These are phyloP conservation scores for Pisolithus marmoratus DNA, from an alignment of 768 basidiomycete species.

Conservation along the genomic window DNA sequence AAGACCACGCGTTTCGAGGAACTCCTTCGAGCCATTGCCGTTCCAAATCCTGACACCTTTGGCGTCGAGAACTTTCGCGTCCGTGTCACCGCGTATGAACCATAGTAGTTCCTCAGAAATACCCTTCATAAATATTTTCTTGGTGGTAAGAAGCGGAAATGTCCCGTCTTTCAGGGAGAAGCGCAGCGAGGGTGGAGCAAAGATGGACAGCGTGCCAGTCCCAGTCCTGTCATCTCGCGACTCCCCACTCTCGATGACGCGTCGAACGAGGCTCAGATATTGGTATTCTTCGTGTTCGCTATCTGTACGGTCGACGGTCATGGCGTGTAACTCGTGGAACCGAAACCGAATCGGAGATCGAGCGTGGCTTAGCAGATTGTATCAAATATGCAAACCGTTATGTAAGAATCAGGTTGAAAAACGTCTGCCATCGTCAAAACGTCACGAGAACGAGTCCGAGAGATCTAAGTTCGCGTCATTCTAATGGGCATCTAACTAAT, in stretches of 20 bases:
- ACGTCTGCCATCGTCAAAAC: no score
- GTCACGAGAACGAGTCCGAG: no score
- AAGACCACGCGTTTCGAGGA: conserved; percentile 81
- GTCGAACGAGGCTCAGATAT: conserved; percentile 78
- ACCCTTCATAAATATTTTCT: conserved; percentile 87
- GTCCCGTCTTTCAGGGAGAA: conserved; percentile 76
- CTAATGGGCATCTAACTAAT: no score
- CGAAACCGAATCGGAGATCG: no score
- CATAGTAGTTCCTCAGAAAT: conserved; percentile 93
- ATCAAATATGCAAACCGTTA: no score
- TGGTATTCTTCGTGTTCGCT: conserved; percentile 75
- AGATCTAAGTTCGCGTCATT: no score
- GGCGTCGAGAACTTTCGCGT: conserved; percentile 64
- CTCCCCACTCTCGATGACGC: conserved; percentile 73
- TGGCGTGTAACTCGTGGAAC: neutral
- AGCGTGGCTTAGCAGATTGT: no score
- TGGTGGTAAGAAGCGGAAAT: conserved; percentile 90
- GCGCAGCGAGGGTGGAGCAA: conserved; percentile 85
- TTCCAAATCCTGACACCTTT: conserved; percentile 98
- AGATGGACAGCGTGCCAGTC: conserved; percentile 87
- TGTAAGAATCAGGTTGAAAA: no score
- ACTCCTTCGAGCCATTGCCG: conserved; percentile 87
- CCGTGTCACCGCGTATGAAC: conserved; percentile 85
- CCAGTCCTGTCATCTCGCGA: conserved; percentile 87
- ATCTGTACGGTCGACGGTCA: neutral